phyloP scores from a whole-genome alignment of 192 early-diverging fungal genomes.

The Rhizoclosmatium sp. region DNA sequence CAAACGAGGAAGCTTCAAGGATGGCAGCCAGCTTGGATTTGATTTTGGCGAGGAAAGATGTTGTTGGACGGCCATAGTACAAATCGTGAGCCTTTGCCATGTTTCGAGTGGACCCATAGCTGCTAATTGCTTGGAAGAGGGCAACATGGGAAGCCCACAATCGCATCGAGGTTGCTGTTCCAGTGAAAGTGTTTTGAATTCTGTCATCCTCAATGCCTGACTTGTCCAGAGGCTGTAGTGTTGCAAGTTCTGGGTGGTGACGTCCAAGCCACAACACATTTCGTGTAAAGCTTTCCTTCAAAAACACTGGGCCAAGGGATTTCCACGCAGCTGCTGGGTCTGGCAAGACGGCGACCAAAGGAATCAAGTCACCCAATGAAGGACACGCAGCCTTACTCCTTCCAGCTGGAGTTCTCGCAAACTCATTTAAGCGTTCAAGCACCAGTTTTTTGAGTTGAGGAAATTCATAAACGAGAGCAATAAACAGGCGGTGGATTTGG shows the following conservation, averaged over 20 bases:
- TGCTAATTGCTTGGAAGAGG: constrained; percentile 27
- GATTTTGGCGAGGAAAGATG: constrained; percentile 26
- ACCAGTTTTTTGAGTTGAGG: constrained; percentile 34
- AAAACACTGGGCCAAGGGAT: constrained; percentile 22
- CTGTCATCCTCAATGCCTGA: constrained; percentile 18
- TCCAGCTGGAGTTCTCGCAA: constrained; percentile 23
- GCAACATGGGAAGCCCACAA: constrained; percentile 25
- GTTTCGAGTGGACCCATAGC: neutral
- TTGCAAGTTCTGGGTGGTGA: constrained; percentile 32
- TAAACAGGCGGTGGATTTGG: constrained; percentile 45
- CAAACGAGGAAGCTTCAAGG: neutral
- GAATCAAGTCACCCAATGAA: constrained; percentile 46
- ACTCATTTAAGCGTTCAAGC: constrained; percentile 18
- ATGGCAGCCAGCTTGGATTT: constrained; percentile 19
- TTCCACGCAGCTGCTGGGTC: constrained; percentile 22
- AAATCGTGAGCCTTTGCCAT: constrained; percentile 28
- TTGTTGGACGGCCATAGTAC: constrained; percentile 41
- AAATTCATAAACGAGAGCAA: constrained; percentile 41
- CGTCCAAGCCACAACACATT: constrained; percentile 39
- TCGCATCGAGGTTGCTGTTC: constrained; percentile 14
- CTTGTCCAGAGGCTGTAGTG: neutral
- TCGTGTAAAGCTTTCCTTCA: constrained; percentile 33
- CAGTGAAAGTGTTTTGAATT: constrained; percentile 23
- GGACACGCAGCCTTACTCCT: constrained; percentile 36
- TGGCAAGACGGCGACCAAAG: constrained; percentile 34